These are phyloP conservation scores for Hemerocallis citrina DNA, from an alignment of 106 monocot species.

Conservation along the genomic window DNA sequence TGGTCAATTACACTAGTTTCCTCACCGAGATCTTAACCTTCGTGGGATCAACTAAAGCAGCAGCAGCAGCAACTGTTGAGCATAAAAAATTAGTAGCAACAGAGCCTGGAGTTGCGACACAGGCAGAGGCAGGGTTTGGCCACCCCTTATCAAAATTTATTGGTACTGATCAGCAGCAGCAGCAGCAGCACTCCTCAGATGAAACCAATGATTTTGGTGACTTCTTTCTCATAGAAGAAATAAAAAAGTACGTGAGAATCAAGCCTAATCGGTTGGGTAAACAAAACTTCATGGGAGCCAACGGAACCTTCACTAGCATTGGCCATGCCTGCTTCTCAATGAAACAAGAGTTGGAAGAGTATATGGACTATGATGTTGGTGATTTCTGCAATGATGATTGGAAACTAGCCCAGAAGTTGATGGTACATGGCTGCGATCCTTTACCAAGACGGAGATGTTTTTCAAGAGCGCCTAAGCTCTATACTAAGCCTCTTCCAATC, in stretches of 20 bases:
- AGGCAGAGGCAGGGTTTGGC: no score
- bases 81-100: background rate
- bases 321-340: conserved; percentile 61
- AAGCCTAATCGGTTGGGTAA: conserved; percentile 75
- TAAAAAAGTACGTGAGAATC: conserved; percentile 42
- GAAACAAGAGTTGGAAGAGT: conserved; percentile 67
- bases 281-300: conserved; percentile 82
- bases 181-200: conserved; percentile 1
- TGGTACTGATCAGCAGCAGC: no score
- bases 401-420: conserved; percentile 51
- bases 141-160: conserved; percentile 26
- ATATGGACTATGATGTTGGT: conserved; percentile 80
- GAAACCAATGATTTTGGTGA: conserved; percentile 28
- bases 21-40: conserved; percentile 36
- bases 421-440: conserved; percentile 73
- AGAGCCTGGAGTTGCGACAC: background rate
- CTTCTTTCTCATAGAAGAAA: conserved; percentile 69
- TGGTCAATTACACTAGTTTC: conserved; percentile 23
- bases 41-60: conserved; percentile 11
- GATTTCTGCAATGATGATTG: conserved; percentile 79
- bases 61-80: background rate
- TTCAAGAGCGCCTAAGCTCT: conserved; percentile 51
- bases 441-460: conserved; percentile 59
- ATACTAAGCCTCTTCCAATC: conserved; percentile 36
- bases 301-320: conserved; percentile 60